Percentiles rank a stretch among this genome's conserved stretches.
Evolutionary conservation across 176 grass and related monocot species (phyloP).

Genomic region (Elymus sibiricus): DNA sequence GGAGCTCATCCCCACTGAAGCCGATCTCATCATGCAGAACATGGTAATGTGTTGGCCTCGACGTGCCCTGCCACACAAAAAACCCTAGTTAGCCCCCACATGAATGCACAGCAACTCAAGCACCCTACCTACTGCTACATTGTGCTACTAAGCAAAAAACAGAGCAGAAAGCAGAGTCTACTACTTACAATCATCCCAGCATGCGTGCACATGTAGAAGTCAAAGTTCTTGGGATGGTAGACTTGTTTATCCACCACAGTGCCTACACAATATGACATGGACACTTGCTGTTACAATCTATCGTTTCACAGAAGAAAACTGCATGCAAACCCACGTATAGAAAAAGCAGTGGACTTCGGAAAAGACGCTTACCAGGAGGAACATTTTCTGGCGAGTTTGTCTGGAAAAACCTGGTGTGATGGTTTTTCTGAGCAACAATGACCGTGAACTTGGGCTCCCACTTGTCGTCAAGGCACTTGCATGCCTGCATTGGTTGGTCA

Average conservation of each 20-base stretch:
- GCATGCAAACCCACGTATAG: neutral
- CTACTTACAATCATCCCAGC: slow-evolving; percentile 76
- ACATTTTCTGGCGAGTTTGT: no score
- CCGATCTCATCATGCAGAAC: slow-evolving; percentile 83
- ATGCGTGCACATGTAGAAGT: slow-evolving; percentile 95
- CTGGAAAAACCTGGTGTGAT: no score
- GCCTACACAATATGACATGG: slow-evolving; percentile 28
- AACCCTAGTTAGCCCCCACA: no score
- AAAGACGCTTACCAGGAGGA: slow-evolving; percentile 56
- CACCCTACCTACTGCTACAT: no score
- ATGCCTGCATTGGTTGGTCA: neutral
- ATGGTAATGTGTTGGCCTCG: slow-evolving; percentile 82
- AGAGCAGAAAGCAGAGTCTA: neutral
- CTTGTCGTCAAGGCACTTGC: slow-evolving; percentile 72
- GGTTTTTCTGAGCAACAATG: slow-evolving; percentile 80
- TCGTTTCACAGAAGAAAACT: neutral
- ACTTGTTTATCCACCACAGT: no score
- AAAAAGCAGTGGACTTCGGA: neutral
- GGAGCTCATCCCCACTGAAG: slow-evolving; percentile 65
- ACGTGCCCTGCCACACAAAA: slow-evolving; percentile 57
- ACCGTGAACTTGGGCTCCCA: slow-evolving; percentile 82
- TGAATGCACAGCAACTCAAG: no score
- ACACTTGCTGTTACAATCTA: neutral
- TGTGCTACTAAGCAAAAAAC: neutral
- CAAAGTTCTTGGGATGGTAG: no score